Conservation (phyloP, 2,329 filamentous ascomycete species). For the Ophiostoma piceae region DNA sequence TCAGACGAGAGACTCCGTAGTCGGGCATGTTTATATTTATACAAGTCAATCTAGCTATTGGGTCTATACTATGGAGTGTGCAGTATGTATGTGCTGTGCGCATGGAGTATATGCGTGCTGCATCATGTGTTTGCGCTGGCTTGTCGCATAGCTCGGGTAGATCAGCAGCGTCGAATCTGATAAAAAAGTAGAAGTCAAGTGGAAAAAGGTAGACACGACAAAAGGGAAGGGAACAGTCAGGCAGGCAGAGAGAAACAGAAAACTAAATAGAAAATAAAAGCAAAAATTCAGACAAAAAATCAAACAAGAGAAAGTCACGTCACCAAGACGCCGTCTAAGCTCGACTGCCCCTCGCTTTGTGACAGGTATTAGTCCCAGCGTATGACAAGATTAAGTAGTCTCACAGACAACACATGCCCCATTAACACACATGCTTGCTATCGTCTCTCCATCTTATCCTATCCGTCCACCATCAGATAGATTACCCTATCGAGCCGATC, state of each 20-base stretch:
- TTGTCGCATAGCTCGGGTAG: not conserved
- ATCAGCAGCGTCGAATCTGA: not conserved
- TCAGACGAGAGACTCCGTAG: not conserved
- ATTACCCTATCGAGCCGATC: conserved; percentile 8
- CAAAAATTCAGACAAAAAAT: not conserved
- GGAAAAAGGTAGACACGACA: too few relatives aligned
- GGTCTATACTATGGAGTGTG: too few relatives aligned
- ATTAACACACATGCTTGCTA: not conserved
- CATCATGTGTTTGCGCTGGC: not conserved
- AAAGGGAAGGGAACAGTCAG: too few relatives aligned
- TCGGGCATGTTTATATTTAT: not conserved
- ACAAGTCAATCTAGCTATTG: too few relatives aligned
- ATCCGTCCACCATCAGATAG: not conserved
- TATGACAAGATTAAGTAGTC: too few relatives aligned
- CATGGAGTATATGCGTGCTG: not conserved
- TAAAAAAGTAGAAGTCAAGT: not conserved
- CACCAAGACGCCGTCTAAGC: not conserved
- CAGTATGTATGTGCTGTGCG: not conserved
- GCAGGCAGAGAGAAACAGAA: not conserved
- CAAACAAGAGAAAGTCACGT: not conserved
- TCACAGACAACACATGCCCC: not conserved
- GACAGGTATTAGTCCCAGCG: too few relatives aligned
- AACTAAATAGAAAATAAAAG: not conserved
- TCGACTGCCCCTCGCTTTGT: not conserved
- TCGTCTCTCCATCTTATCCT: not conserved